These are phyloP conservation scores for Colletotrichum lindemuthianum DNA, from an alignment of 2,329 filamentous ascomycete species.

Conservation along the genomic window DNA sequence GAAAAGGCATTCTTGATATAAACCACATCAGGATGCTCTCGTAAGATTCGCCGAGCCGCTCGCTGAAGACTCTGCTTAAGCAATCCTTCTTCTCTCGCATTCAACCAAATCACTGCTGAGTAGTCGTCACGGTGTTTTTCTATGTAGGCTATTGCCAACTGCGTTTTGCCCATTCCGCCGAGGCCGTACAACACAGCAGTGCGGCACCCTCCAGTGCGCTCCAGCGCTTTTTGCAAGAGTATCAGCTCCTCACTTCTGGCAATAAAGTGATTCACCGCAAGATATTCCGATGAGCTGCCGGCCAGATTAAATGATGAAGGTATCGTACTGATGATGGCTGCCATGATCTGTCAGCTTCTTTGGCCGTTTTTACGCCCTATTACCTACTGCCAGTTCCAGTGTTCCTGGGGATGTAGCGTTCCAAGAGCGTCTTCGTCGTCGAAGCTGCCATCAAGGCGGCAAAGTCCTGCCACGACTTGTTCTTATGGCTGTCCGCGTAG, in stretches of 20 bases:
- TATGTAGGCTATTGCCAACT: conserved; percentile 50
- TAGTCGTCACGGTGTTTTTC: conserved; percentile 47
- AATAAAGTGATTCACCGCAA: neutral
- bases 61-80: conserved; percentile 48
- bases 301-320: too few relatives aligned
- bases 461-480: conserved; percentile 49
- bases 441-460: conserved; percentile 47
- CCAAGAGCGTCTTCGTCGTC: neutral
- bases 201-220: conserved; percentile 21
- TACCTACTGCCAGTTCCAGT: neutral
- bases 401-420: conserved; percentile 2
- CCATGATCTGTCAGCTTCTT: too few relatives aligned
- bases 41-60: conserved; percentile 43
- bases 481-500: conserved; percentile 53
- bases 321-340: too few relatives aligned
- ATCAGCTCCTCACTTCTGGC: neutral
- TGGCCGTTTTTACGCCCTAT: neutral
- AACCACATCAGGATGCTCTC: conserved; percentile 39
- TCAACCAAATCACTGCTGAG: conserved; percentile 55
- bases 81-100: conserved; percentile 48
- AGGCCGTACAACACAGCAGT: conserved; percentile 50
- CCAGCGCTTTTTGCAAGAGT: conserved; percentile 5
- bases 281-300: too few relatives aligned
- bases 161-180: conserved; percentile 58
- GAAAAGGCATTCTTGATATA: conserved; percentile 39